Conservation (phyloP, 2,329 filamentous ascomycete species). For the Pseudopithomyces chartarum region DNA sequence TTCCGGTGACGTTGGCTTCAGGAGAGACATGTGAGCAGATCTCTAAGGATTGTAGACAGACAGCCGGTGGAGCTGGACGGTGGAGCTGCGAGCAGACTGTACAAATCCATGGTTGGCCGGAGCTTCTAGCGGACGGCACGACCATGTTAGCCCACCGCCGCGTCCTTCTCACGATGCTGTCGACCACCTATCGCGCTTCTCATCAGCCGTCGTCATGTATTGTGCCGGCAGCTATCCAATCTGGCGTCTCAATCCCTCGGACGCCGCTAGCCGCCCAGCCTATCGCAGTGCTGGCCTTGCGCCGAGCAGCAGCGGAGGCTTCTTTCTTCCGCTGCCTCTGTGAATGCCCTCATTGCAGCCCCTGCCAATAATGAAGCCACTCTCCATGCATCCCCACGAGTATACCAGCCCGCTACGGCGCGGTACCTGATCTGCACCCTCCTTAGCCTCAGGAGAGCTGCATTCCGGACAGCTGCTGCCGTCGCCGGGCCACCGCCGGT, state of each 20-base stretch:
- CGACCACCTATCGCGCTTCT: slow-evolving; percentile 26
- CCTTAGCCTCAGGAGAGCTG: slow-evolving; percentile 30
- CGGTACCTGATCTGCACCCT: slow-evolving; percentile 36
- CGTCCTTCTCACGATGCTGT: slow-evolving; percentile 11
- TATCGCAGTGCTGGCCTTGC: slow-evolving; percentile 22
- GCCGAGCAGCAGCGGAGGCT: slow-evolving; percentile 25
- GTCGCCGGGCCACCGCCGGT: slow-evolving; percentile 39
- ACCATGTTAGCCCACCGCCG: slow-evolving; percentile 9
- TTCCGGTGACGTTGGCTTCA: slow-evolving; percentile 20
- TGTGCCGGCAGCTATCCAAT: slow-evolving; percentile 34
- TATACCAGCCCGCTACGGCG: slow-evolving; percentile 37
- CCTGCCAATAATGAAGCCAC: slow-evolving; percentile 40
- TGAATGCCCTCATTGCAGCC: slow-evolving; percentile 32
- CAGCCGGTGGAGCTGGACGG: slow-evolving; percentile 14
- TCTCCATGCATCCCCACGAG: slow-evolving; percentile 34
- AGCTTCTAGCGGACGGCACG: slow-evolving; percentile 24
- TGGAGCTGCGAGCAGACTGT: slow-evolving; percentile 7
- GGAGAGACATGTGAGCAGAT: slow-evolving; percentile 21
- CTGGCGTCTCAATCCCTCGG: slow-evolving; percentile 18
- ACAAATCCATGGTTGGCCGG: neutral
- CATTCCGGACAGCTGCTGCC: slow-evolving; percentile 35
- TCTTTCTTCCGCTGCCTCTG: slow-evolving; percentile 26
- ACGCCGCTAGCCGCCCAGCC: slow-evolving; percentile 23
- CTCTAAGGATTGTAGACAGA: slow-evolving; percentile 2
- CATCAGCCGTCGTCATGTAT: slow-evolving; percentile 28